Base-by-base conservation (phyloP, 2,329 filamentous ascomycete genomes). In the Coniella lustricola region DNA sequence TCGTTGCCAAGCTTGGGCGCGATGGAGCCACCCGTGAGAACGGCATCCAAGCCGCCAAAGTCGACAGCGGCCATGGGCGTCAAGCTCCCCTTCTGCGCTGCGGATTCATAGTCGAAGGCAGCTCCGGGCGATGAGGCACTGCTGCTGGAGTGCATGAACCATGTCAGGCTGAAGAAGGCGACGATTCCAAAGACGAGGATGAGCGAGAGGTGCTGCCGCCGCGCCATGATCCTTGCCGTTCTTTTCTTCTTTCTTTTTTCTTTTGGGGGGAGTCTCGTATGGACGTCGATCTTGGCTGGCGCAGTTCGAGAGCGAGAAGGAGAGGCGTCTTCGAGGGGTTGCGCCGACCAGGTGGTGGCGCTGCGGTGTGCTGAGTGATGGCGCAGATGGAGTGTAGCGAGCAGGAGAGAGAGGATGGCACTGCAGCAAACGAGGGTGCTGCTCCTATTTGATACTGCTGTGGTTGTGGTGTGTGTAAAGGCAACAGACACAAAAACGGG, bases 1-100 rank as follows among this genome's bases (percentile, higher is more conserved):
- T 84, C 86, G 67, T 93, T 93, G 61, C 87, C 87, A 46, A 93
- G 71, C 67, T 88, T 90, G 1, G 86, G 84, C 44, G 87, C 87
- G 59, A 90, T 91, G 3, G 82, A 83, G 48, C 80, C 80, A 48
- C 85, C 86, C 16, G 75, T 73, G 18, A 89, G 70, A 16, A 84
- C 65, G 37, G 65, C 65, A 21, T 69, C 64, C 1, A 77, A 67
- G 25, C 79, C 58, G 46, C 72, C 72, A 18, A 71, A 55, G 16
- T 58, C 60, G 7, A 50, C 35, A 10, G 48, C 44, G 29, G 34
- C 43, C 36, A 48, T 43, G 34, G 50, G 43, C 31, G 41, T 42
- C 47, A 46, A 53, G 36, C 54, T 52, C 47, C 57, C 49, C 34
- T 52, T 46, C 40, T 44, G 49, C 21, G 50, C 46, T 37, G 40